Conservation (phyloP, 495 filamentous ascomycete species). For the Aspergillus indologenus region DNA sequence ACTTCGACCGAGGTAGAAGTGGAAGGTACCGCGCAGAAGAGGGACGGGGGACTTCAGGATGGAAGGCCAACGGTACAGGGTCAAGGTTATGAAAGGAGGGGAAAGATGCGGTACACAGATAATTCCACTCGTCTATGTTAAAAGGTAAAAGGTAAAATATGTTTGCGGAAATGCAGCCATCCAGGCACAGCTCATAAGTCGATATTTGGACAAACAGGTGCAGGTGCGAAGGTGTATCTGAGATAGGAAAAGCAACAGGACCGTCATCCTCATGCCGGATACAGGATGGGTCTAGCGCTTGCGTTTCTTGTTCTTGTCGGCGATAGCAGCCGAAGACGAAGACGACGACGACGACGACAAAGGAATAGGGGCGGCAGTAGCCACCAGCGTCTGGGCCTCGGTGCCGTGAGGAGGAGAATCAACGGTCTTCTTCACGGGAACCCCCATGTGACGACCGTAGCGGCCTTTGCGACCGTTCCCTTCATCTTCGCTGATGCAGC, state of each 20-base stretch:
- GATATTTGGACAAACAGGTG: constrained; percentile 1
- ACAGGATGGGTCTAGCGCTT: constrained; percentile 53
- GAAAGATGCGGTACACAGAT: constrained; percentile 9
- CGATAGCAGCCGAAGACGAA: constrained; percentile 23
- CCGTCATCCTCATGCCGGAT: background rate
- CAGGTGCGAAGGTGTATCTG: background rate
- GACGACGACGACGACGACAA: constrained; percentile 29
- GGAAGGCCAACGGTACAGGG: constrained; percentile 7
- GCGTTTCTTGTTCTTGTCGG: constrained; percentile 68
- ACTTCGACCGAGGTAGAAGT: background rate
- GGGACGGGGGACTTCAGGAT: background rate
- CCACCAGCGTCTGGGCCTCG: constrained; percentile 33
- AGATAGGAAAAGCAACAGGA: background rate
- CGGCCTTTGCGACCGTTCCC: constrained; percentile 94
- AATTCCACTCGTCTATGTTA: constrained; percentile 16
- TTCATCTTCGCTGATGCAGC: constrained; percentile 95
- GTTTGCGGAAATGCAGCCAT: constrained; percentile 7
- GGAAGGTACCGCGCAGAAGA: background rate
- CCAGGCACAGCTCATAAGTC: constrained; percentile 4
- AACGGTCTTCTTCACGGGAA: constrained; percentile 72
- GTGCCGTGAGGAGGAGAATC: constrained; percentile 27
- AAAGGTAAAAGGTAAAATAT: constrained; percentile 7
- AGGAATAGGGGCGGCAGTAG: constrained; percentile 13
- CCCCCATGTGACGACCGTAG: constrained; percentile 93
- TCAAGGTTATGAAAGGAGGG: constrained; percentile 6